Evolutionary conservation across 495 filamentous ascomycete species (phyloP).

Genomic region (Podospora appendiculata): DNA sequence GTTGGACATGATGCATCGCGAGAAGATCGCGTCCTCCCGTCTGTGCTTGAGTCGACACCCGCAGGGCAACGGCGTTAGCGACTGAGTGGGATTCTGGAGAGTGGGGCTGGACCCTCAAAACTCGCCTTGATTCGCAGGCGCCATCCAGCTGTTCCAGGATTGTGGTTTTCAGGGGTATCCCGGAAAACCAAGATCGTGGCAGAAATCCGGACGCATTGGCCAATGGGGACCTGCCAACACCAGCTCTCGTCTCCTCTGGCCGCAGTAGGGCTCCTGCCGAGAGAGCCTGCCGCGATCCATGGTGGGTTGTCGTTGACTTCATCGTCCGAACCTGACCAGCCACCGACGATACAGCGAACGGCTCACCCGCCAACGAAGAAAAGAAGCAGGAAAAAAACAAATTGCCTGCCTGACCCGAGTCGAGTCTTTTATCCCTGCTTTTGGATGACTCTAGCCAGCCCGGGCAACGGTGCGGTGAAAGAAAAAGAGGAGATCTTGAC

Average conservation of each 20-base stretch:
- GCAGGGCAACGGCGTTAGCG: background rate
- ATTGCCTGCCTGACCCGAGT: too few relatives aligned
- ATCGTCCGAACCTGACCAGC: background rate
- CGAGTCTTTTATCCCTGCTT: too few relatives aligned
- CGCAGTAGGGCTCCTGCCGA: background rate
- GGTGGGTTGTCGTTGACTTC: background rate
- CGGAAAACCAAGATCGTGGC: background rate
- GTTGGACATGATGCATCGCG: background rate
- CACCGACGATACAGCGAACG: too few relatives aligned
- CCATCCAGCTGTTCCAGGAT: constrained; percentile 19
- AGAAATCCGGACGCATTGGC: constrained; percentile 9
- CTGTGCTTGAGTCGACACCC: background rate
- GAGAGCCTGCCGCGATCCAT: background rate
- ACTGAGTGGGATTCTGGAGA: background rate
- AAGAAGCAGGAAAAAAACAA: too few relatives aligned
- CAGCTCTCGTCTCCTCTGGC: background rate
- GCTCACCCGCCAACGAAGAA: too few relatives aligned
- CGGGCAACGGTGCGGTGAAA: too few relatives aligned
- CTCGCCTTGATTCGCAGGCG: background rate
- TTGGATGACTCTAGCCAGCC: too few relatives aligned
- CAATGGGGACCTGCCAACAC: constrained; percentile 14
- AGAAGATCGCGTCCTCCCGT: background rate
- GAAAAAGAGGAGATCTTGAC: too few relatives aligned
- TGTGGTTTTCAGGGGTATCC: constrained; percentile 6
- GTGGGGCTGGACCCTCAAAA: background rate